Conservation (phyloP, 352 stramenopile genomes). For the Globisporangium yorkense region DNA sequence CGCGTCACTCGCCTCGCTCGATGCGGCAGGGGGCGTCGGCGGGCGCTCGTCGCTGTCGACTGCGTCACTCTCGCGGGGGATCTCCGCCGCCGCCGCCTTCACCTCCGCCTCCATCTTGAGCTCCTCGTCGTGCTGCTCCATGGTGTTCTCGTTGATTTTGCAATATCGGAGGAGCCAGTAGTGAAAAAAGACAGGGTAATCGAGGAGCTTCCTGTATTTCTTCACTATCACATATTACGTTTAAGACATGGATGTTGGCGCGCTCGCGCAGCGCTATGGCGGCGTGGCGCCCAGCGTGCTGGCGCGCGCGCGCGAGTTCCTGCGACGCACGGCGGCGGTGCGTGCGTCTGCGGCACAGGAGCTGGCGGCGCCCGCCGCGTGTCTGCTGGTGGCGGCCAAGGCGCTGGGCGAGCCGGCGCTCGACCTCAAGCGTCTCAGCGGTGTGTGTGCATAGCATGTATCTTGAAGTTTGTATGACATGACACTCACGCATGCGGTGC, state of each 20-base stretch:
- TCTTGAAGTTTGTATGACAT: no score
- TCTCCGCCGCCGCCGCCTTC: no score
- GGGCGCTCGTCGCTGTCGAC: slow-evolving; percentile 2
- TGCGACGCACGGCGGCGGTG: slow-evolving; percentile 32
- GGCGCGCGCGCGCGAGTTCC: slow-evolving; percentile 41
- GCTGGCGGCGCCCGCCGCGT: slow-evolving; percentile 47
- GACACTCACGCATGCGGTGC: no score
- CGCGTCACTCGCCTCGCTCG: slow-evolving; percentile 13
- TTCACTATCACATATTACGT: no score
- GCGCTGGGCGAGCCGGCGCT: slow-evolving; percentile 36
- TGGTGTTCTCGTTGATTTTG: background rate
- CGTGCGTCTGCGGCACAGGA: slow-evolving; percentile 28
- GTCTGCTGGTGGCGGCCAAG: slow-evolving; percentile 52
- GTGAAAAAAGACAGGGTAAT: no score
- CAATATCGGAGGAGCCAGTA: no score
- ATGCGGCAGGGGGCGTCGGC: background rate
- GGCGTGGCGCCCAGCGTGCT: slow-evolving; percentile 48
- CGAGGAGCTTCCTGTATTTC: no score
- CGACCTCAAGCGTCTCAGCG: slow-evolving; percentile 35
- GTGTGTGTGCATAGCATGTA: no score
- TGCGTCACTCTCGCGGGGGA: background rate
- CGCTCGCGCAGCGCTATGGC: slow-evolving; percentile 40
- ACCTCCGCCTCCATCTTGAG: no score
- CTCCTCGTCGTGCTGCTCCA: background rate
- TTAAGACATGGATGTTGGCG: slow-evolving; percentile 39